Conservation (phyloP, 176 grass and related monocot species). For the Thinopyrum elongatum region DNA sequence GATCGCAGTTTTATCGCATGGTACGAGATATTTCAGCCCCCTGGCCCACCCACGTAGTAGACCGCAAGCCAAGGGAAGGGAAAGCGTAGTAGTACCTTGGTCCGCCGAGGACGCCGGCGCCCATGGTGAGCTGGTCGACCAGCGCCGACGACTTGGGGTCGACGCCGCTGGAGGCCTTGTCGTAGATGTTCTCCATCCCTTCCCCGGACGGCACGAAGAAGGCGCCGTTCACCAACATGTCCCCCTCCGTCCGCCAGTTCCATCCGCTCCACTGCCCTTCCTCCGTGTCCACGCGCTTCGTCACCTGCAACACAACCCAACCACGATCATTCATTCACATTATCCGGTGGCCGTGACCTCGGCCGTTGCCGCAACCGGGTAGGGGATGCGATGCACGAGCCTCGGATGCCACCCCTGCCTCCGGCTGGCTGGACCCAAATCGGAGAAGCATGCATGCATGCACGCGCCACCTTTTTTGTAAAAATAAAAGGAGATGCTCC, state of each 20-base stretch:
- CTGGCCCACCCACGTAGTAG: not conserved
- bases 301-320: constrained; percentile 50
- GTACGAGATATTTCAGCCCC: not conserved
- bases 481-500: not conserved
- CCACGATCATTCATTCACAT: not conserved
- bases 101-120: constrained; percentile 82
- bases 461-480: not conserved
- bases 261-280: constrained; percentile 68
- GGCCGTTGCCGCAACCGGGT: not conserved
- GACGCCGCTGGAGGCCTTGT: constrained; percentile 55
- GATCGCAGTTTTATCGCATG: not conserved
- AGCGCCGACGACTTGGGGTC: constrained; percentile 70
- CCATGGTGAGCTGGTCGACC: constrained; percentile 78
- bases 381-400: not conserved
- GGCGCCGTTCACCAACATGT: constrained; percentile 94
- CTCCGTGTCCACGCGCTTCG: constrained; percentile 92
- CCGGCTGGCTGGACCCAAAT: not conserved
- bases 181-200: constrained; percentile 61
- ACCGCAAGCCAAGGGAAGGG: not conserved
- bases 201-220: constrained; percentile 96
- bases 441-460: not conserved
- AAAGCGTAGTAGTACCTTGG: constrained; percentile 46
- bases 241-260: constrained; percentile 98
- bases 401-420: not conserved
- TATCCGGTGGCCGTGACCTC: not conserved